Evolutionary conservation across 192 early-diverging fungal species (phyloP), one percentile per base, ranked within the genome.

Genomic region (Coemansia sp.): DNA sequence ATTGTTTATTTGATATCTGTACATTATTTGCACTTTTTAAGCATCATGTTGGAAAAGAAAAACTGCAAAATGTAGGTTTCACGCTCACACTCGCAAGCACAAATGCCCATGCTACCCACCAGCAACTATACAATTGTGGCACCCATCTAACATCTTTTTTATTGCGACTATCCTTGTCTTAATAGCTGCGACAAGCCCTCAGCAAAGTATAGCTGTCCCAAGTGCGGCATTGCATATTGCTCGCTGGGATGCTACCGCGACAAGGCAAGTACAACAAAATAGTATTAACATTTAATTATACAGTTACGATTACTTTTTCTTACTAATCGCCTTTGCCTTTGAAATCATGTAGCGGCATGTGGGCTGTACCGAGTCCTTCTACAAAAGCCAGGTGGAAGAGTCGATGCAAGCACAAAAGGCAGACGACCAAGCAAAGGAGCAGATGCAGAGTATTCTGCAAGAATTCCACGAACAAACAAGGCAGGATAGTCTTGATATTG

Each of bases 171-270:
- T 32, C 11, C 5, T 32, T 32, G 6, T 32, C 30, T 32, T 52
- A n/a, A 50, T 64, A 70, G 54, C 30, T 73, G 70, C 43, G 47
- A 30, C 8, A 73, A 73, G 30, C 63, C 58, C 2, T 29, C 46
- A 14, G 70, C 70, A 53, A 73, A 73, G 42, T 73, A 73, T 34
- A 62, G 50, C 50, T 73, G 70, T 20, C 70, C 70, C n/a, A 73
- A 66, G 36, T 73, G 70, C 48, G 19, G 20, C 5, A 60, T 62
- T 11, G 14, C 55, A 9, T 73, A 73, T 19, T 73, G 70, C 54
- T 66, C 70, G 22, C 55, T 73, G 18, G 51, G 23, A 20, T 73
- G 70, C 30, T 73, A 73, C 33, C 58, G 70, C 24, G 70, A 73
- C 50, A 53, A 57, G 39, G 67, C 47, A 50, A 62, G 53, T 45